Evolutionary conservation across 2,329 filamentous ascomycete species (phyloP), one percentile per base, ranked within the genome.

Genomic region (Cyphellophora attinorum): DNA sequence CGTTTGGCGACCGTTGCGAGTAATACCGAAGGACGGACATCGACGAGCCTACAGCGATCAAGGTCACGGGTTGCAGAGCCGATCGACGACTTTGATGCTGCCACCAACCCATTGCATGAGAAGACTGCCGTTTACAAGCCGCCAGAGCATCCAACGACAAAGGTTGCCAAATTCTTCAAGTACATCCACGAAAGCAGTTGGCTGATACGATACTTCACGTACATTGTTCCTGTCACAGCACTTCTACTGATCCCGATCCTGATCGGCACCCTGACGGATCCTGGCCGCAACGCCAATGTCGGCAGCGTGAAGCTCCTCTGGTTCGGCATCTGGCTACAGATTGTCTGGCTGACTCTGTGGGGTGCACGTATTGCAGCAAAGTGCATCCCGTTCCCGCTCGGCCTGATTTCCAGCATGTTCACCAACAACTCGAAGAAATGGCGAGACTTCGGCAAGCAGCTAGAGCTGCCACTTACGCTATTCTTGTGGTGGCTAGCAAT

Each of bases 271-370:
- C 58, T 82, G 12, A 43, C 71, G 1, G 41, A 45, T 11, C 35
- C 34, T n/a, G 81, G 70, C 42, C 61, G 65, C n/a, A 45, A 69
- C 31, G 65, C 80, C 2, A 75, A 72, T 10, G 72, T 81, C 3
- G 85, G 85, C 1, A 85, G 81, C 13, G 85, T 94, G 0, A 53
- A 76, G 42, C 64, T 95, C 29, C 64, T 85, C 40, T 96, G 89
- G 89, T 95, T 96, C 53, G 83, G 83, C 18, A 85, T 95, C 42
- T 96, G 89, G 89, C 70, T 95, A 12, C 84, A 94, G 57, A 85
- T 94, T 27, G 71, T 95, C 16, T 96, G 89, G 89, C 68, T 89
- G 43, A 85, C 85, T 0, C 67, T 95, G 0, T 96, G 89, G 89
- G 79, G 81, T 13, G 81, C 74, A 35, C 60, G 75, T 51, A 70